Evolutionary conservation across 2,329 filamentous ascomycete genomes (phyloP), one percentile per base, ranked within the genome.

Genomic region (Scedosporium apiospermum): DNA sequence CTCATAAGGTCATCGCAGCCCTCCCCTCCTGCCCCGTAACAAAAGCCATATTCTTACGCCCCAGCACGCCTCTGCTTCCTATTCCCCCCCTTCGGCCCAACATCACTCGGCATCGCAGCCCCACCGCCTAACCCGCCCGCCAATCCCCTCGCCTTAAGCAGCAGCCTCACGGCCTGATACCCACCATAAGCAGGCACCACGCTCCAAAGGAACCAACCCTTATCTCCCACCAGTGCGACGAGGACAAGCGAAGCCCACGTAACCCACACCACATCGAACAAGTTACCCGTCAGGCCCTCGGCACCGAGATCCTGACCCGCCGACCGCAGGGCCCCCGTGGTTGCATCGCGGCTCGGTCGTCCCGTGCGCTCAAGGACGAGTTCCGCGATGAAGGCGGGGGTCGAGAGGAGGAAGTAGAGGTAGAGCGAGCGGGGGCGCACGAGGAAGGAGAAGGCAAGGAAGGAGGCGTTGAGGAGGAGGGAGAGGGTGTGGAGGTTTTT

Each of bases 241-340:
- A 88, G 74, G 7, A 88, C 75, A 49, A 91, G 78, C 62, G 87
- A 89, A 10, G 85, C 87, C 88, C 93, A 97, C 0, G 92, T 97
- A 78, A 96, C 91, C 84, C 96, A 98, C 61, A 96, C 80, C 59
- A 96, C 85, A 76, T 99, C 95, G 83, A 96, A 99, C 89, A 98
- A 91, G 80, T 96, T 98, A 77, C 97, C 95, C 10, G 93, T 98
- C 78, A 99, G 77, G 4, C 95, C 95, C 41, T 88, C 83, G 9
- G 91, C 90, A 61, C 89, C 86, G 60, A 99, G 84, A 73, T 99
- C 95, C 73, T 98, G 93, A 53, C 95, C 93, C 0, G 90, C 80
- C 38, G 82, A 85, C 72, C 85, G 87, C 65, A 98, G 80, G n/a
- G 87, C 81, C 14, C 80, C 82, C 58, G 85, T 87, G 27, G 78